Conservation (phyloP, 495 filamentous ascomycete genomes). For the Podospora pseudopauciseta region DNA sequence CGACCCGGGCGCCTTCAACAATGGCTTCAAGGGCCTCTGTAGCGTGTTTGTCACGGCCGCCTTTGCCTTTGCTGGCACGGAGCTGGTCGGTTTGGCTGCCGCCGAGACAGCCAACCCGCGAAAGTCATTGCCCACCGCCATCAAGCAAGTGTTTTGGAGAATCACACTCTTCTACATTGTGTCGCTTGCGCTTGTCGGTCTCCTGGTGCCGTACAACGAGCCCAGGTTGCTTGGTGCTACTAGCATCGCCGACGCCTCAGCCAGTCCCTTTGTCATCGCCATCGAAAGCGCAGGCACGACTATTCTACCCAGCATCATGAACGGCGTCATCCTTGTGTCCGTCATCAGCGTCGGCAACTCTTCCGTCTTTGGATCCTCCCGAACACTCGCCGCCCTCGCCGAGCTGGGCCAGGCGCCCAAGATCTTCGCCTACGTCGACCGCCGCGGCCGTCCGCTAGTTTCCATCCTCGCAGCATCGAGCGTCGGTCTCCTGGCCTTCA, state of each 20-base stretch:
- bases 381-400: constrained; percentile 81
- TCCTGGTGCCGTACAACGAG: constrained; percentile 71
- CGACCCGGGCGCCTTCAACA: constrained; percentile 79
- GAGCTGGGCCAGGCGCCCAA: constrained; percentile 78
- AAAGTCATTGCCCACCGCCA: constrained; percentile 78
- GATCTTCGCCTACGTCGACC: constrained; percentile 79
- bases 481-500: constrained; percentile 74
- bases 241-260: constrained; percentile 60
- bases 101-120: constrained; percentile 86
- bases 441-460: constrained; percentile 72
- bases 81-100: constrained; percentile 85
- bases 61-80: constrained; percentile 89
- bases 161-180: constrained; percentile 86
- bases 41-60: constrained; percentile 90
- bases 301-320: constrained; percentile 78
- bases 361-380: constrained; percentile 81
- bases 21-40: constrained; percentile 94
- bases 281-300: constrained; percentile 74
- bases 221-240: constrained; percentile 51
- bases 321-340: constrained; percentile 85
- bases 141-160: constrained; percentile 96
- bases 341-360: constrained; percentile 88
- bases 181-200: constrained; percentile 67
- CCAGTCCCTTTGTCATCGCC: constrained; percentile 87
- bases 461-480: constrained; percentile 64